These are phyloP conservation scores for Aureobasidium namibiae DNA, from an alignment of 2,329 filamentous ascomycete species.

Conservation along the genomic window DNA sequence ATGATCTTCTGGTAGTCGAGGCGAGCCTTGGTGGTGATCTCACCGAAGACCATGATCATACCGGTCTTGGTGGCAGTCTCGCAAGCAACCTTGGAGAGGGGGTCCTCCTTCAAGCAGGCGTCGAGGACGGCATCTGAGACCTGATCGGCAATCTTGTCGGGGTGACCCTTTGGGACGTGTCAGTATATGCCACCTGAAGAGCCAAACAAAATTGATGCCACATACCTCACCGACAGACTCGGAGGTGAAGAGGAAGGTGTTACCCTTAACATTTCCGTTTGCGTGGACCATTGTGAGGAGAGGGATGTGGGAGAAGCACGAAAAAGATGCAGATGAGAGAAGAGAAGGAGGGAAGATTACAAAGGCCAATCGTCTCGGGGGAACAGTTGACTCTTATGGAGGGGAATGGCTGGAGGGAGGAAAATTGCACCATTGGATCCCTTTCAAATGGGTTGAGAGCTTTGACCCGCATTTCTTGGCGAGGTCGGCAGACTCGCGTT, in stretches of 20 bases:
- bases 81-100: constrained; percentile 95
- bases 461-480: too few relatives aligned
- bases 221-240: constrained; percentile 46
- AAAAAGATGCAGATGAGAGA: constrained; percentile 8
- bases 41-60: constrained; percentile 98
- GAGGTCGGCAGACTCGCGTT: too few relatives aligned
- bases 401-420: neutral
- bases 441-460: constrained; percentile 12
- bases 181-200: neutral
- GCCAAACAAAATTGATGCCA: constrained; percentile 13
- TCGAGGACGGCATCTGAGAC: constrained; percentile 98
- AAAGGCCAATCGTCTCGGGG: constrained; percentile 4
- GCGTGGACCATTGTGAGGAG: constrained; percentile 16
- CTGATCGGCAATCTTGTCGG: constrained; percentile 57
- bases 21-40: constrained; percentile 93
- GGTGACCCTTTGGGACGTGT: constrained; percentile 23
- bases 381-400: constrained; percentile 4
- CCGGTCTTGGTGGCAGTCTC: constrained; percentile 99
- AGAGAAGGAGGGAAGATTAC: constrained; percentile 11
- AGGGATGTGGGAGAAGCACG: constrained; percentile 3
- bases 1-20: constrained; percentile 98
- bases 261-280: constrained; percentile 19
- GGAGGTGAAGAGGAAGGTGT: constrained; percentile 37
- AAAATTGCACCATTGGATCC: too few relatives aligned
- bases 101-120: constrained; percentile 89